These are phyloP conservation scores for Bassia scoparia DNA, from an alignment of 148 eudicot genomes.

Conservation along the genomic window DNA sequence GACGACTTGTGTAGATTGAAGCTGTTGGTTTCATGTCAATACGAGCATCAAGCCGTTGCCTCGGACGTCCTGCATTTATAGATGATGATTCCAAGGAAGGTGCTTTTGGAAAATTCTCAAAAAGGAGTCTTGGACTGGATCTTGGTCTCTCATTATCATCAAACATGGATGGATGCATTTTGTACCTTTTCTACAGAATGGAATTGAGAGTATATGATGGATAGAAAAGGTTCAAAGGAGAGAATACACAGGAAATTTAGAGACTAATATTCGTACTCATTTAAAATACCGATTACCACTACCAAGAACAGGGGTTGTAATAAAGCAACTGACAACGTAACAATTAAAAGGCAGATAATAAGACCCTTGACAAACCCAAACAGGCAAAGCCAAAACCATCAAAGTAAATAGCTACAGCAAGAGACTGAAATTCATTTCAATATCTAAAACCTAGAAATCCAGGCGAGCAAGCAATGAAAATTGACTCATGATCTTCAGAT, in stretches of 20 bases:
- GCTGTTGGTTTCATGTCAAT: slow-evolving; percentile 32
- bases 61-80: slow-evolving; percentile 19
- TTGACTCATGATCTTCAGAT: not conserved
- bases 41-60: slow-evolving; percentile 29
- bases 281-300: not conserved
- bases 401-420: not conserved
- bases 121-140: slow-evolving; percentile 51
- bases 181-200: slow-evolving; percentile 56
- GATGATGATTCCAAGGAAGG: slow-evolving; percentile 30
- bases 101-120: slow-evolving; percentile 21
- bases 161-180: slow-evolving; percentile 75
- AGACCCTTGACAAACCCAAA: not conserved
- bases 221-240: not conserved
- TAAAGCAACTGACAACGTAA: not conserved
- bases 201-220: not conserved
- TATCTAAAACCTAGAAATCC: not conserved
- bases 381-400: not conserved
- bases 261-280: not conserved
- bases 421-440: not conserved
- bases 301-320: not conserved
- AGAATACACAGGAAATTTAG: not conserved
- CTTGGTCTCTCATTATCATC: slow-evolving; percentile 54
- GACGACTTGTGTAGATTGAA: slow-evolving; percentile 27
- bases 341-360: not conserved
- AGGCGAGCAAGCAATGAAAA: not conserved